Base-by-base conservation (phyloP, 345 rosid genomes). In the Salix exigua region DNA sequence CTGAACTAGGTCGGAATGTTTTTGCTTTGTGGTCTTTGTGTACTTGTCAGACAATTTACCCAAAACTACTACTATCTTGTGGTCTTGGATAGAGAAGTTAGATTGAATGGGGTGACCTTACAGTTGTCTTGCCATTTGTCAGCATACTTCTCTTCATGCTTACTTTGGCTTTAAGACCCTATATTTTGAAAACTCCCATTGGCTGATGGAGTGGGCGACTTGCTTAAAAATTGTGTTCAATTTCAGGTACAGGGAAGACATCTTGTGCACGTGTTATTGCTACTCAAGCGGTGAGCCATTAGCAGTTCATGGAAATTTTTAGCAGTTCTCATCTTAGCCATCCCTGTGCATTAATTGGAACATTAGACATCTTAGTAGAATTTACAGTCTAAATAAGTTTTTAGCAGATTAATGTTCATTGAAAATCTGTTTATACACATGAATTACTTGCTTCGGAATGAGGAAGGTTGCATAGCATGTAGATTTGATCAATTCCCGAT, bases 261-360 rank as follows among this genome's bases (percentile, higher is more conserved):
- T 93, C 98, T 35, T 90, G 91, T 79, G 99, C 98, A 17, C 95
- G 95, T 80, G 92, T 96, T 79, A 93, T 93, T 72, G 94, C 98
- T 72, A 88, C 83, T 80, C 98, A 91, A 76, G 97, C 94, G 55
- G 97, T 93, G 84, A 91, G 96, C 76, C 76, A 64, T 79, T 25
- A 30, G 68, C 77, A 37, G 72, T 66, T 66, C 28, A 33, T 12
- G 40, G 71, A 38, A 37, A 46, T n/a, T 75, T 65, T 64, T 28
- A 68, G 21, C 31, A 30, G 31, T 51, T 55, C 72, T 77, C 26
- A 23, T 69, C 64, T 50, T 21, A 44, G 7, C 28, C 44, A 40
- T 21, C 5, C 11, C 18, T 11, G 35, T 46, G 62, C 48, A 14
- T 33, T 35, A 18, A 30, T 67, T 67, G 48, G 16, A 67, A 46